Base-by-base conservation (phyloP, 208 protist species). In the Trypanosoma scelopori region DNA sequence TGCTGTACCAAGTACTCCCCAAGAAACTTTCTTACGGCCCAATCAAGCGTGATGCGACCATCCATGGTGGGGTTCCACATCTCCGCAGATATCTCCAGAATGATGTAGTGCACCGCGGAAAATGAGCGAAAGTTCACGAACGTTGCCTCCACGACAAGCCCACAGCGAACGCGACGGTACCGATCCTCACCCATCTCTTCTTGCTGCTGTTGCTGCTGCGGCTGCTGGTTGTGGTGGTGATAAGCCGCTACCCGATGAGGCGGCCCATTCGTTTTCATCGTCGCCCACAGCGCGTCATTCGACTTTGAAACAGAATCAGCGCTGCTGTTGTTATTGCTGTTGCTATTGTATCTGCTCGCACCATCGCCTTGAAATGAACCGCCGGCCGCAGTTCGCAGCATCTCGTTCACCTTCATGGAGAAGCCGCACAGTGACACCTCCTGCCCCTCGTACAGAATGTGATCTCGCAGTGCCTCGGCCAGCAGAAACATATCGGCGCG, bases 21-120 rank as follows among this genome's bases (percentile, higher is more conserved):
- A 25, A 95, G 60, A 50, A 95, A 95, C 53, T 84, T 85, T 6
- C 83, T 80, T n/a, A 95, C 58, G 4, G 82, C 82, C 86, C 86
- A 87, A 1, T 74, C 79, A 47, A 92, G 61, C 9, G 67, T 65
- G 23, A 91, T 84, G 53, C 84, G 75, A 39, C 89, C 89, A 59
- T 95, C 89, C 22, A 91, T 62, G 13, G 85, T 89, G 16, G 81
- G 78, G 62, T 83, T 72, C 87, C 89, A 95, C 89, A 95, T 95
- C 61, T 95, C 84, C 6, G 71, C 49, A 39, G 84, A 68, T 18
- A 95, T 76, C 74, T 95, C 86, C 5, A 95, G 42, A 18, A 93
- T 64, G 35, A 95, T 51, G 77, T 85, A 89, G 75, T 93, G 74
- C 20, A 91, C 71, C 7, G 85, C 79, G 0, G 89, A 95, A 47